Conservation (phyloP, 768 basidiomycete genomes). For the Naganishia randhawae region DNA sequence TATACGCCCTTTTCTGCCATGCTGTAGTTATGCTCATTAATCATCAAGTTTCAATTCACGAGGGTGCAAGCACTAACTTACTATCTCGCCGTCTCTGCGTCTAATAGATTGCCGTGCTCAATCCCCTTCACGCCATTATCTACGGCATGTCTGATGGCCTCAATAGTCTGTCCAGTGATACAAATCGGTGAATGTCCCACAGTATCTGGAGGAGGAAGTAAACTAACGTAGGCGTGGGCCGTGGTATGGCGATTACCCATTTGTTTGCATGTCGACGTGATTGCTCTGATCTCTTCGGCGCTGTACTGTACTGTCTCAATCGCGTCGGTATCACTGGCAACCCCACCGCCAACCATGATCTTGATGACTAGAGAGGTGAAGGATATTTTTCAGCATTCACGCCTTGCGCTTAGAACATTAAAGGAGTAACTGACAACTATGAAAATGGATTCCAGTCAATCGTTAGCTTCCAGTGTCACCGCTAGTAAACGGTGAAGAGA, state of each 20-base stretch:
- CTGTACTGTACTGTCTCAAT: conserved; percentile 55
- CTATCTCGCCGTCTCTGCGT: conserved; percentile 52
- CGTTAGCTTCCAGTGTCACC: neutral
- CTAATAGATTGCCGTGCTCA: conserved; percentile 56
- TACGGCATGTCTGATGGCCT: conserved; percentile 54
- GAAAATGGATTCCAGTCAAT: neutral
- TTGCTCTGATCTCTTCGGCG: conserved; percentile 54
- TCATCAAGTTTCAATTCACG: neutral
- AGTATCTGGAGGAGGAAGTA: conserved; percentile 30
- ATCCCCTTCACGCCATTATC: conserved; percentile 55
- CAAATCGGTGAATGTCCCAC: neutral
- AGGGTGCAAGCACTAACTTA: conserved; percentile 10
- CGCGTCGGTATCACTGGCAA: conserved; percentile 54
- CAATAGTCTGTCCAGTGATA: conserved; percentile 49
- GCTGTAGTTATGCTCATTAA: conserved; percentile 15
- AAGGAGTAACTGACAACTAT: neutral
- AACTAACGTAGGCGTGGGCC: conserved; percentile 49
- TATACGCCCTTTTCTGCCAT: conserved; percentile 55
- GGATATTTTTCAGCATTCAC: neutral
- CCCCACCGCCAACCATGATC: conserved; percentile 54
- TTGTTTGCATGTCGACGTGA: conserved; percentile 53
- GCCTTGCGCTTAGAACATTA: neutral
- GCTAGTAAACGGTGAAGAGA: conserved; percentile 45
- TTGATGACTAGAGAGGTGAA: neutral
- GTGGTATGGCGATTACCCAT: conserved; percentile 52